Evolutionary conservation across 106 monocot species (phyloP), one percentile per base, ranked within the genome.

Genomic region (Vanilla planifolia): DNA sequence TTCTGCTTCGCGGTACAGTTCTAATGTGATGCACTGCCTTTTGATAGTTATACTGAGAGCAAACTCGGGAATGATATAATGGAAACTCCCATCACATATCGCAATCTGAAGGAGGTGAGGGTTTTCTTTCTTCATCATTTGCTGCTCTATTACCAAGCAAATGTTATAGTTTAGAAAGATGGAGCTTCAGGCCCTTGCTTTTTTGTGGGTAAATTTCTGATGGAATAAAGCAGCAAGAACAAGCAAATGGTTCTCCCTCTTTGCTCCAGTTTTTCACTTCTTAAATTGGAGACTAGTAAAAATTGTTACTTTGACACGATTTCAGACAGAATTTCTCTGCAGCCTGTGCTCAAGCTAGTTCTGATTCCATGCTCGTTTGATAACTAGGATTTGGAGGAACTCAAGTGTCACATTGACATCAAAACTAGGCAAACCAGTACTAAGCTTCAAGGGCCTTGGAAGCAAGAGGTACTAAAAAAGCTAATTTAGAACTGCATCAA

Each of bases 401-500:
- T 21, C 27, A 69, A 65, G 55, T 58, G 48, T 5, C 16, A 64
- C 33, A 22, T 30, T 34, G 66, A 67, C 23, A 24, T 67, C 1
- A 59, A 67, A 45, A 60, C 60, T 75, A 73, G 66, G 61, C 57
- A 51, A 58, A 48, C 55, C 16, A 39, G 53, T 9, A 46, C 75
- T 43, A 62, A 73, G 33, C 69, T 59, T 40, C 65, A 84, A 66
- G 79, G 60, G 34, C 68, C 65, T 51, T 72, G 90, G 72, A 80
- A 79, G 40, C 64, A 73, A 74, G 95, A 96, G 89, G 94, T 89
- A 73, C n/a, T 64, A 4, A 17, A 30, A 25, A 8, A 37, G 4
- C 27, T 10, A 22, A 17, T 48, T 13, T 33, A 15, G 29, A 8
- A 13, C 20, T 2, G 10, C 24, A 60, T 10, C 32, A 13, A 60